phyloP scores from a whole-genome alignment of 2,329 filamentous ascomycete genomes.

The Leptosphaerulina australis region DNA sequence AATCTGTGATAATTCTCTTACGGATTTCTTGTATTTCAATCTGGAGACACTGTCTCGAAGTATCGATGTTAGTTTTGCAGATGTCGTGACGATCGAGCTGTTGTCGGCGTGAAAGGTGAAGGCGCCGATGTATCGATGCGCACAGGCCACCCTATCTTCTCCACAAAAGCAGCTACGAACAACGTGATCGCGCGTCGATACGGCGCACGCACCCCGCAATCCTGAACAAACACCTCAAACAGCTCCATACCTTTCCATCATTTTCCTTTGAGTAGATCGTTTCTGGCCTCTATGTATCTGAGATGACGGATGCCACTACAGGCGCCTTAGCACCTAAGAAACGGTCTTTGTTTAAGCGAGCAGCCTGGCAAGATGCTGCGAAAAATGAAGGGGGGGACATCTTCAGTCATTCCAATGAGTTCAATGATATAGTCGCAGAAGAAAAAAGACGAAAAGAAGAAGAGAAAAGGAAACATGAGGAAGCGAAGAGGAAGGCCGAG shows the following conservation, averaged over 20 bases:
- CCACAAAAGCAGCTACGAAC: slow-evolving; percentile 21
- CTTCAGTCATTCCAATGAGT: slow-evolving; percentile 53
- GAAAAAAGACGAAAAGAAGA: slow-evolving; percentile 43
- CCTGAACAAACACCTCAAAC: neutral
- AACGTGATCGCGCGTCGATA: slow-evolving; percentile 44
- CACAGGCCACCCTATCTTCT: slow-evolving; percentile 28
- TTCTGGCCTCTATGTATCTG: slow-evolving; percentile 18
- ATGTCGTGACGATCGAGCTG: slow-evolving; percentile 3
- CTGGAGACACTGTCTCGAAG: neutral
- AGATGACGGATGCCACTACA: slow-evolving; percentile 35
- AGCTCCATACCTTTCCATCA: neutral
- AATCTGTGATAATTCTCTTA: neutral
- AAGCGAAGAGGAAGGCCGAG: slow-evolving; percentile 34
- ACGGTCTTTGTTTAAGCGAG: slow-evolving; percentile 62
- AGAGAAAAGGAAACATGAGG: slow-evolving; percentile 26
- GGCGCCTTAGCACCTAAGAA: slow-evolving; percentile 44
- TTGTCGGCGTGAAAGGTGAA: slow-evolving; percentile 1
- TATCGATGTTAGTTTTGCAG: neutral
- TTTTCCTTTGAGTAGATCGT: neutral
- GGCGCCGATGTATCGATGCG: slow-evolving; percentile 14
- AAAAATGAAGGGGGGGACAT: slow-evolving; percentile 47
- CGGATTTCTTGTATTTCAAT: neutral
- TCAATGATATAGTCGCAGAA: slow-evolving; percentile 48
- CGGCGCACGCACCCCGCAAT: slow-evolving; percentile 20
- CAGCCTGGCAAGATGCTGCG: slow-evolving; percentile 54